Base-by-base conservation (phyloP, 2,329 filamentous ascomycete genomes). In the Cercospora sesami region DNA sequence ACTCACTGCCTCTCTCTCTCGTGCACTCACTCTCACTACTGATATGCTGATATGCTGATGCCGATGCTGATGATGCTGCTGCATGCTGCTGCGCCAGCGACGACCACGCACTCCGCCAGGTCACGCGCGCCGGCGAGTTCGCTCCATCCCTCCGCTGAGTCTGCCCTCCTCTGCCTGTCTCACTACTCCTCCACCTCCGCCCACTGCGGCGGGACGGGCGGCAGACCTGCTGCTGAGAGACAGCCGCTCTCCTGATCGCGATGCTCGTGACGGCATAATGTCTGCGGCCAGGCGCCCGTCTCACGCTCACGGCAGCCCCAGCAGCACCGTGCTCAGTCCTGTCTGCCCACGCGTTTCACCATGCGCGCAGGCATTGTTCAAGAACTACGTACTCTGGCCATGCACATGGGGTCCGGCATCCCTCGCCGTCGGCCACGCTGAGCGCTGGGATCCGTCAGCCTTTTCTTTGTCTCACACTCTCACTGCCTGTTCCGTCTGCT, bases 401-500 rank as follows among this genome's bases (percentile, higher is more conserved):
- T 58, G 62, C 51, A 31, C 62, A 57, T 64, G 30, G 53, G 61
- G 30, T 48, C 68, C 57, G 60, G 68, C 64, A 58, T 67, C 62
- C 64, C 64, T 69, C 61, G 68, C 61, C 62, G 55, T 30, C 58
- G 26, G 64, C 62, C 62, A 57, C 26, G 65, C 65, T 67, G 36
- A 63, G 42, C 45, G 60, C 69, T 67, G 65, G 69, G 62, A 68
- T 63, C 48, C 65, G 65, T 66, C 63, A 64, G 69, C 65, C 58
- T 36, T 42, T 42, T 62, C 65, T 69, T 66, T 69, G 68, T 70
- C 51, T 66, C 36, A 42, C 36, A 42, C 36, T 42, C 36, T 42
- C 68, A 66, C 64, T 63, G 64, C 63, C 63, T 68, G 39, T 42
- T 57, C 66, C 60, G 30, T 66, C 68, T 55, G 60, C 53, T 60